Evolutionary conservation across 345 rosid species (phyloP), one percentile per base, ranked within the genome.

Genomic region (Stellera chamaejasme): DNA sequence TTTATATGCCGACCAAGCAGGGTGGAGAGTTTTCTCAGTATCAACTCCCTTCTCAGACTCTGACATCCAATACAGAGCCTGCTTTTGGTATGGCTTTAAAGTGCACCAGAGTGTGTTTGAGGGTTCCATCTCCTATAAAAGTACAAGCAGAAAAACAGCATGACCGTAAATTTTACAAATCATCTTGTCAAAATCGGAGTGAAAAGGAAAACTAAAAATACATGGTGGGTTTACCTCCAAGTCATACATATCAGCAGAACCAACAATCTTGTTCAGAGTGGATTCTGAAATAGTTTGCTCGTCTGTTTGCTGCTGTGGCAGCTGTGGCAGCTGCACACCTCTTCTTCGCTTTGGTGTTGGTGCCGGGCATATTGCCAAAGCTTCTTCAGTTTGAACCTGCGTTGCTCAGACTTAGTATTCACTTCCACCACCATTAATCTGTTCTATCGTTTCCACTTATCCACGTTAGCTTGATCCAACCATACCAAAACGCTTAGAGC

Each of bases 61-160:
- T 2, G 83, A 71, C 89, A 85, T 85, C 83, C 85, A 82, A 69
- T 69, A 69, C 28, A 82, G 80, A 58, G 89, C 87, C 68, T 85
- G 85, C 63, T 82, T 85, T 65, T 85, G 89, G 67, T 77, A 85
- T 1, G 87, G 79, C 75, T 69, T 85, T 47, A 82, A 69, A 55
- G 56, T 48, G 59, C 89, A 80, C 6, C 42, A 75, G 27, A 82
- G 78, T 5, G 84, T 75, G 23, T 60, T 27, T 4, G 89, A 84
- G 26, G 94, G 77, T 61, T 80, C 93, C 84, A 80, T 80, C 65
- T 82, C 89, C 89, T 77, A 43, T 49, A 74, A 52, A 14, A 13
- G 27, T 36, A n/a, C 16, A 15, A 15, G n/a, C 12, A 54, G 42
- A 51, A 52, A 6, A 16, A 50, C 2, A 28, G 25, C 10, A 25